Evolutionary conservation across 148 eudicot species (phyloP).

Genomic region (Simmondsia chinensis): DNA sequence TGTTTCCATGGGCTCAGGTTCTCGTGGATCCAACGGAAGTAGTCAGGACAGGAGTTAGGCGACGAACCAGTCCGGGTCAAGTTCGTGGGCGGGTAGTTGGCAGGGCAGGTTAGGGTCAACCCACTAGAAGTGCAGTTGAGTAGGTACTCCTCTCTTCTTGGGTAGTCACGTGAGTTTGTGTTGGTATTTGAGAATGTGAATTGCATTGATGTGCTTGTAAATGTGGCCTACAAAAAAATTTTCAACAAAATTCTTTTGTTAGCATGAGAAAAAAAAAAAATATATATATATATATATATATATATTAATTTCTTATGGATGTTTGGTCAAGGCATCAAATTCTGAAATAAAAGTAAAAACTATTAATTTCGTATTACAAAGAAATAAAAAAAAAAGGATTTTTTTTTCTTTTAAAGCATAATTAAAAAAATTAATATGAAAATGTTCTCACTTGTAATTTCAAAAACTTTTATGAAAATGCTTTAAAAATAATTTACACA

Average conservation of each 20-base stretch:
- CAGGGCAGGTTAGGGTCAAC: conserved; percentile 26
- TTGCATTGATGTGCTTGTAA: conserved; percentile 8
- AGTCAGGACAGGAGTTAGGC: conserved; percentile 40
- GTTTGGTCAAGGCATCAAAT: no score
- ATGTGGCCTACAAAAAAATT: conserved; percentile 5
- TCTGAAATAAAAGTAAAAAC: no score
- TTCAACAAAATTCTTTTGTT: neutral
- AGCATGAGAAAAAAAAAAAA: neutral
- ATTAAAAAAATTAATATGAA: no score
- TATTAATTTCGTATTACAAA: no score
- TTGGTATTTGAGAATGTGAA: conserved; percentile 10
- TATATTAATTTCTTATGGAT: no score
- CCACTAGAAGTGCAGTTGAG: conserved; percentile 23
- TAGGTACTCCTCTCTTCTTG: conserved; percentile 12
- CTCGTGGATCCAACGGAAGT: conserved; percentile 62
- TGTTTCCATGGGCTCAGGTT: conserved; percentile 43
- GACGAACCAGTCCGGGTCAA: neutral
- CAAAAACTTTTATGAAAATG: no score
- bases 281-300: no score
- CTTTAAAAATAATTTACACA: no score
- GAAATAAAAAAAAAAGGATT: no score
- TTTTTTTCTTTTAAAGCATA: no score
- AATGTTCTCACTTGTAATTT: no score
- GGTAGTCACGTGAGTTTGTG: conserved; percentile 12
- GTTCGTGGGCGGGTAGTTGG: conserved; percentile 21